Base-by-base conservation (phyloP, 2,329 filamentous ascomycete genomes). In the Westerdykella ornata region DNA sequence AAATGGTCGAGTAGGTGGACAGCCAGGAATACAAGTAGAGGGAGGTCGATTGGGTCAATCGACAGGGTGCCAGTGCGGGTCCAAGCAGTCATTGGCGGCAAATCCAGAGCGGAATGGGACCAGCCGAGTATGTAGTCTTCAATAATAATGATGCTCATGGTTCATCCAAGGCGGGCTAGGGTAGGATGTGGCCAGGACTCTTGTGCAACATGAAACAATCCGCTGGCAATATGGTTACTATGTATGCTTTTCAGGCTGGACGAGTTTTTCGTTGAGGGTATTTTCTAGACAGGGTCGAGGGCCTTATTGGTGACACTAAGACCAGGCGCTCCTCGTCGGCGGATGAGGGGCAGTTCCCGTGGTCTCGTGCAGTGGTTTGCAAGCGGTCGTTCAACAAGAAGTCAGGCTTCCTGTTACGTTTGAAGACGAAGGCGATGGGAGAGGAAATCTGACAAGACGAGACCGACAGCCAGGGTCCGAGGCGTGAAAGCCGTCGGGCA, bases 401-500 rank as follows among this genome's bases (percentile, higher is more conserved):
- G n/a, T n/a, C n/a, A n/a, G n/a, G n/a, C n/a, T n/a, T n/a, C n/a
- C n/a, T n/a, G n/a, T n/a, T n/a, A n/a, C n/a, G n/a, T n/a, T n/a
- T n/a, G n/a, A n/a, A n/a, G n/a, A n/a, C n/a, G n/a, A n/a, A 16
- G 16, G 26, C 37, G 18, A 33, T 32, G 28, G 15, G 19, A 15
- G 14, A 19, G 5, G 4, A 16, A 29, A 5, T 33, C 26, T 16
- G 14, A 15, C 36, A 29, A 11, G 22, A 4, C 4, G 22, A 47
- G 45, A 40, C 45, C 48, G 39, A 33, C 43, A 47, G 15, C 45
- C 48, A 46, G 48, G 45, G 38, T 49, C 48, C 19, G 34, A 33
- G 35, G 35, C 35, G 38, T 26, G 33, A 45, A 36, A 43, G 42
- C 42, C 45, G 47, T 31, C 34, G 18, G 38, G 31, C 38, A 16